Base-by-base conservation (phyloP, 1,284 basidiomycete species). In the Malassezia nana region DNA sequence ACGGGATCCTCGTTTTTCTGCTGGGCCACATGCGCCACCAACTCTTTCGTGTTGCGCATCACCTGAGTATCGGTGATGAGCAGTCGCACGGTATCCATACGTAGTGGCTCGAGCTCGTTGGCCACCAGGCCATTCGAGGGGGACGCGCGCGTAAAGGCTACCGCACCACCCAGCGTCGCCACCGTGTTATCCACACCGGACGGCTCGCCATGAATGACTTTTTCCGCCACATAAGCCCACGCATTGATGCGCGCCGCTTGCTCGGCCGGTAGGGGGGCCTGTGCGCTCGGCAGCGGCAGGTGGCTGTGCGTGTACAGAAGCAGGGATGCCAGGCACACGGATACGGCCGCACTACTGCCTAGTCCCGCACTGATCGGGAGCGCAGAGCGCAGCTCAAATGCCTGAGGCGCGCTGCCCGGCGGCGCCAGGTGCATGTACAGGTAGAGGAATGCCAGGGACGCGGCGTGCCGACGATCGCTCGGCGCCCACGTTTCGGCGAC, bases 311-410 rank as follows among this genome's bases (percentile, higher is more conserved):
- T 67, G 57, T 76, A 75, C 45, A 95, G 81, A 41, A 95, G 78
- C 4, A 88, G 78, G 0, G 87, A 84, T 4, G 89, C 84, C 35
- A 87, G 78, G 73, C 90, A 94, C 13, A 84, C 82, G 4, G 89
- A 92, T 77, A 86, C 94, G 6, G 94, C 90, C 1, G 94, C 94
- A 20, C 89, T 95, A 13, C 92, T 96, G 26, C 94, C 94, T 42
- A 98, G 83, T 35, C 94, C 94, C 7, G 94, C 94, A n/a, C 89
- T 87, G 59, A 98, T 86, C n/a, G 94, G 94, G 9, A 98, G 81
- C n/a, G 89, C 87, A 33, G 90, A 86, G 44, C 92, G 88, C 35
- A 85, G 81, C 28, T 84, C 81, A 70, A 92, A 86, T 53, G 85
- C 83, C 74, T 89, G 82, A 0, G 83, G 80, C 6, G 67, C 85